phyloP scores from a whole-genome alignment of 768 basidiomycete species.

The Austroboletus eburneus region DNA sequence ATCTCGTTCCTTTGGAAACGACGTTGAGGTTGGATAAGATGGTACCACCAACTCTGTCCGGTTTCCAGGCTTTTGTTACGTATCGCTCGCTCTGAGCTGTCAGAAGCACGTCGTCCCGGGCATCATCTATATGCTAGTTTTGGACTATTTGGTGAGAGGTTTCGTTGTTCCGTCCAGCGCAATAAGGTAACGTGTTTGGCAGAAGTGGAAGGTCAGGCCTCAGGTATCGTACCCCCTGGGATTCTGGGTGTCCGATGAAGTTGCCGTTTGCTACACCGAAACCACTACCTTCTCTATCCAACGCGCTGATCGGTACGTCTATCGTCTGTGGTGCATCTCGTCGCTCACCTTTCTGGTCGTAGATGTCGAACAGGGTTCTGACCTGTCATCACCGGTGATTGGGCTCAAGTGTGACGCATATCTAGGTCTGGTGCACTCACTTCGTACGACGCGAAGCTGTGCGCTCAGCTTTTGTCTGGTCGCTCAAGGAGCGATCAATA shows the following conservation, averaged over 20 bases:
- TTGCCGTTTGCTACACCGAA: slow-evolving; percentile 65
- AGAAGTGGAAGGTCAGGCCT: slow-evolving; percentile 77
- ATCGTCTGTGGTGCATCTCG: neutral
- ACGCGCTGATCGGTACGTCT: slow-evolving; percentile 59
- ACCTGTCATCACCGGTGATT: slow-evolving; percentile 55
- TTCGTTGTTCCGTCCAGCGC: neutral
- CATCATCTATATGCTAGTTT: slow-evolving; percentile 89
- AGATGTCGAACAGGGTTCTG: slow-evolving; percentile 89
- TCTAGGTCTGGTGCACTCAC: slow-evolving; percentile 68
- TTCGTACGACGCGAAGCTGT: slow-evolving; percentile 79
- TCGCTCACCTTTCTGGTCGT: slow-evolving; percentile 1
- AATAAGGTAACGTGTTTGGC: neutral
- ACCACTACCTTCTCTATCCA: slow-evolving; percentile 64
- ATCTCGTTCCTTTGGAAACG: too few species aligned
- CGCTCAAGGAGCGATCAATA: slow-evolving; percentile 84
- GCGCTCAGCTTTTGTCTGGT: slow-evolving; percentile 80
- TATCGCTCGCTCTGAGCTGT: slow-evolving; percentile 87
- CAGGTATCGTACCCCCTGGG: slow-evolving; percentile 69
- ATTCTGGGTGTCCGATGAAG: slow-evolving; percentile 39
- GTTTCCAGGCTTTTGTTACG: slow-evolving; percentile 55
- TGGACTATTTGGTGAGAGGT: slow-evolving; percentile 60
- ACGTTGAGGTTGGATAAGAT: too few species aligned
- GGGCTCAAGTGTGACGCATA: slow-evolving; percentile 63
- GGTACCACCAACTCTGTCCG: too few species aligned
- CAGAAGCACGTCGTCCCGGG: slow-evolving; percentile 75